A percentile compares a stretch with the other conserved stretches of the same genome.
phyloP scores from a whole-genome alignment of 495 filamentous ascomycete genomes.

The Cryomyces antarcticus region DNA sequence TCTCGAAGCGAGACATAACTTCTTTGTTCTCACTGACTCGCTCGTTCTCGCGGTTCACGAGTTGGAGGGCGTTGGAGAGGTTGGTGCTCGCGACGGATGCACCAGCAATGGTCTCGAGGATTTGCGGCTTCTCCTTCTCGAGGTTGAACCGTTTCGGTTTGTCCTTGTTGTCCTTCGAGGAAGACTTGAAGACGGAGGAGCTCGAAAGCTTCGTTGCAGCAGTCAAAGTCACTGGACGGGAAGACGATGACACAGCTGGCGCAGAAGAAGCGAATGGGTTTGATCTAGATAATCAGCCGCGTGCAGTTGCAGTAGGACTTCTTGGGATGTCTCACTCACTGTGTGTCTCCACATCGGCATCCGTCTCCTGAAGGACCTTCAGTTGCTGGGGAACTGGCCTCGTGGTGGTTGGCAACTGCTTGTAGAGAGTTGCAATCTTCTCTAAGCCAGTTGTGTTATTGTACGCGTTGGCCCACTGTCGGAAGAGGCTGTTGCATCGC shows the following conservation, averaged over 20 bases:
- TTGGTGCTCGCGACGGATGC: conserved; percentile 79
- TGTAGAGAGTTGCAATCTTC: conserved; percentile 59
- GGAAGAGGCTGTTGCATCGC: conserved; percentile 71
- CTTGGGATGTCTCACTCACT: conserved; percentile 14
- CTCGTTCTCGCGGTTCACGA: conserved; percentile 77
- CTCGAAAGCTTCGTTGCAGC: conserved; percentile 4
- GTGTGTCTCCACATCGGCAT: conserved; percentile 32
- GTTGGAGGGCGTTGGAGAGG: conserved; percentile 68
- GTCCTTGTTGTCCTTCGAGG: conserved; percentile 25
- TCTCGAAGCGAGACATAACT: conserved; percentile 59
- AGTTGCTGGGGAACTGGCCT: conserved; percentile 48
- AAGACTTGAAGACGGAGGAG: conserved; percentile 15
- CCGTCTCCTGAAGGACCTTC: conserved; percentile 61
- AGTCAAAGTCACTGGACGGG: conserved; percentile 6
- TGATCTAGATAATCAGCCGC: background rate
- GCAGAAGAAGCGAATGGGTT: background rate
- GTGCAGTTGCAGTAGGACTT: background rate
- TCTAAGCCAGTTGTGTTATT: conserved; percentile 65
- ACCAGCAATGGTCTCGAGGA: conserved; percentile 66
- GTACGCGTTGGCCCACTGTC: conserved; percentile 72
- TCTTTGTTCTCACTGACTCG: conserved; percentile 69
- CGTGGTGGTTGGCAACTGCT: conserved; percentile 48
- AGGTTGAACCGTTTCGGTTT: conserved; percentile 49
- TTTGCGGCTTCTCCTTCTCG: conserved; percentile 67
- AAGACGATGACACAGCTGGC: conserved; percentile 7